A percentile compares a stretch with the other conserved stretches of the same genome.
These are phyloP conservation scores for Onygenales sp. DNA, from an alignment of 2,329 filamentous ascomycete genomes.

Conservation along the genomic window DNA sequence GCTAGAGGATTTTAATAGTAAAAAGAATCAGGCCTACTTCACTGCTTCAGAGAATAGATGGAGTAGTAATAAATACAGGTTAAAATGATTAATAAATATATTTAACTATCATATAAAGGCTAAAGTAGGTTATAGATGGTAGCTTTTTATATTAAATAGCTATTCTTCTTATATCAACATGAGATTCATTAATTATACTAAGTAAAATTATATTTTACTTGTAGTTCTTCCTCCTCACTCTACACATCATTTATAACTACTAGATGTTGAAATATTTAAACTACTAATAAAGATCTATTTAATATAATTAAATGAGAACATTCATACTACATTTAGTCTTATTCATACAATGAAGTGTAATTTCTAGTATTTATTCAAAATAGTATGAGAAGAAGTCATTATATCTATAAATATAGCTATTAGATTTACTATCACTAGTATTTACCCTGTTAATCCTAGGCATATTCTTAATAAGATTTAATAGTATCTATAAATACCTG, in stretches of 20 bases:
- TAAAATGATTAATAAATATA: too few relatives aligned
- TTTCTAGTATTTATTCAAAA: constrained; percentile 1
- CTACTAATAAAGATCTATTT: not conserved
- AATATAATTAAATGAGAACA: not conserved
- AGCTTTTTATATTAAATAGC: too few relatives aligned
- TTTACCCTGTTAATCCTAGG: not conserved
- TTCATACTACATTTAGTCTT: not conserved
- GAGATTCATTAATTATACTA: too few relatives aligned
- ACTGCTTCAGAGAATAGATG: not conserved
- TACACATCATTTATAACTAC: too few relatives aligned
- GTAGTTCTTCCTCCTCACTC: too few relatives aligned
- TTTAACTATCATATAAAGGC: too few relatives aligned
- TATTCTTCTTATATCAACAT: too few relatives aligned
- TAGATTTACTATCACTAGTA: not conserved
- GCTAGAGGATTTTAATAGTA: too few relatives aligned
- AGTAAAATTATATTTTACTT: too few relatives aligned
- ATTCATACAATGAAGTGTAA: not conserved
- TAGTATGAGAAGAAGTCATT: not conserved
- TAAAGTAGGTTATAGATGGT: too few relatives aligned
- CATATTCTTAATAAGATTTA: not conserved
- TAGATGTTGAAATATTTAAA: constrained; percentile 2
- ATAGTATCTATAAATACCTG: not conserved
- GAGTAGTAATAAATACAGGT: not conserved
- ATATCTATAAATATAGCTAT: not conserved
- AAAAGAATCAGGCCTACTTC: too few relatives aligned